Evolutionary conservation across 192 early-diverging fungal genomes (phyloP).

Genomic region (Mortierella claussenii): DNA sequence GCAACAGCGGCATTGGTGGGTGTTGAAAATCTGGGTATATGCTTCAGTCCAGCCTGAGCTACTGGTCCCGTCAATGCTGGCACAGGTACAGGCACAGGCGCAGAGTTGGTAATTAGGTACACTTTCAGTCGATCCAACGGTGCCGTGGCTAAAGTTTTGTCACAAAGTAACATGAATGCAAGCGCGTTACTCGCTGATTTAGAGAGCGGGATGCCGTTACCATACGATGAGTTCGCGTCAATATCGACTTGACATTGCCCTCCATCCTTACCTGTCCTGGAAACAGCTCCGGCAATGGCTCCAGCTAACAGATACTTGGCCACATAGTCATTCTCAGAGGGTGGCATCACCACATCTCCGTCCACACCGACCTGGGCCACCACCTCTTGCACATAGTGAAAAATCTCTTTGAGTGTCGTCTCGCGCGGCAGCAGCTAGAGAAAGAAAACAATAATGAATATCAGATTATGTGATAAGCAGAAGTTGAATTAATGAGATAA

Average conservation of each 20-base stretch:
- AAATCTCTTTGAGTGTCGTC: slow-evolving; percentile 70
- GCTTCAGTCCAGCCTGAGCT: slow-evolving; percentile 30
- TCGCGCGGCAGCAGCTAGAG: slow-evolving; percentile 68
- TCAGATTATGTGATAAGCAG: not conserved
- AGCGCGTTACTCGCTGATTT: not conserved
- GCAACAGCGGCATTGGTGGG: slow-evolving; percentile 29
- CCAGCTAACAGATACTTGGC: slow-evolving; percentile 75
- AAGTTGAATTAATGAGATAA: too few relatives aligned
- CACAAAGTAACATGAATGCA: not conserved
- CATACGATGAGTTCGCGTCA: too few relatives aligned
- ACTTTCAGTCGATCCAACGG: slow-evolving; percentile 81
- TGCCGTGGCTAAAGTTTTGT: slow-evolving; percentile 55
- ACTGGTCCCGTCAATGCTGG: slow-evolving; percentile 24
- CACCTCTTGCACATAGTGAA: slow-evolving; percentile 65
- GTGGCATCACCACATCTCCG: slow-evolving; percentile 72
- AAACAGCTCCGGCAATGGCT: slow-evolving; percentile 78
- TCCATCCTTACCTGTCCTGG: slow-evolving; percentile 64
- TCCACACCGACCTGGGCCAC: slow-evolving; percentile 72
- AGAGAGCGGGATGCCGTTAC: too few relatives aligned
- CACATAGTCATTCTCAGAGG: slow-evolving; percentile 62
- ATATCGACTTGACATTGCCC: too few relatives aligned
- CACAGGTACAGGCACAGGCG: too few relatives aligned
- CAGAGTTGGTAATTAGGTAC: slow-evolving; percentile 62
- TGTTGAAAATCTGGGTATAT: slow-evolving; percentile 52
- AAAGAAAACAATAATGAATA: not conserved